phyloP scores from a whole-genome alignment of 73 alveolate species.

The Tetrahymena elliotti region DNA sequence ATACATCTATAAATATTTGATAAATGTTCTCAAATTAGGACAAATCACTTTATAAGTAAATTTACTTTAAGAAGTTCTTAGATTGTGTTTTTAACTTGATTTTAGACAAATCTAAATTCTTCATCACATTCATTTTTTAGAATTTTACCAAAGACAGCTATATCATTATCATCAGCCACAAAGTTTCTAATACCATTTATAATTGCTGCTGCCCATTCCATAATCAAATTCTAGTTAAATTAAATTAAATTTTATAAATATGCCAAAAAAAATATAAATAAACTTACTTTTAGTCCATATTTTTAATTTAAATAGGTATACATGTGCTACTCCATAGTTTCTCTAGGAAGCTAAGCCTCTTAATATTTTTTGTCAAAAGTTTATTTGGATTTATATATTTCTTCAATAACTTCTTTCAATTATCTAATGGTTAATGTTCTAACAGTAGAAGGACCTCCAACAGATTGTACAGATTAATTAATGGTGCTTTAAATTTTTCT shows the following conservation, averaged over 20 bases:
- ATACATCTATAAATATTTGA: conserved; percentile 2
- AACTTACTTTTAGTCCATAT: conserved; percentile 79
- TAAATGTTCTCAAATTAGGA: background rate
- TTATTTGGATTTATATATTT: conserved; percentile 76
- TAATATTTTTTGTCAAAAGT: conserved; percentile 82
- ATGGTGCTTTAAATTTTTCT: background rate
- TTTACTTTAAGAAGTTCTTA: conserved; percentile 64
- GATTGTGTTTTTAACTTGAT: conserved; percentile 90
- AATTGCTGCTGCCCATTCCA: conserved; percentile 93
- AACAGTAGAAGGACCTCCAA: conserved; percentile 8
- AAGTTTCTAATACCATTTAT: conserved; percentile 81
- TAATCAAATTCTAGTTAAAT: conserved; percentile 42
- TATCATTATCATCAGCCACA: conserved; percentile 86
- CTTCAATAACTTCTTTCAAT: conserved; percentile 75
- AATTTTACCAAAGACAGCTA: conserved; percentile 90
- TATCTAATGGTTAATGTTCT: conserved; percentile 66
- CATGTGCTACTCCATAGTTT: conserved; percentile 95
- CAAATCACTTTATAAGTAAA: background rate
- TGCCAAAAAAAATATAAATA: background rate
- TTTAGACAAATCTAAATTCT: conserved; percentile 82
- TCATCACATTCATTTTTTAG: conserved; percentile 97
- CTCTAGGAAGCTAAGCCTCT: conserved; percentile 85
- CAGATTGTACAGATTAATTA: background rate
- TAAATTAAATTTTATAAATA: background rate
- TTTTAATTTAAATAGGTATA: conserved; percentile 86